Percentiles rank a stretch among this genome's conserved stretches.
phyloP scores from a whole-genome alignment of 225 moss, liverwort and hornwort genomes.

The Bryoerythrophyllum caledonicum region DNA sequence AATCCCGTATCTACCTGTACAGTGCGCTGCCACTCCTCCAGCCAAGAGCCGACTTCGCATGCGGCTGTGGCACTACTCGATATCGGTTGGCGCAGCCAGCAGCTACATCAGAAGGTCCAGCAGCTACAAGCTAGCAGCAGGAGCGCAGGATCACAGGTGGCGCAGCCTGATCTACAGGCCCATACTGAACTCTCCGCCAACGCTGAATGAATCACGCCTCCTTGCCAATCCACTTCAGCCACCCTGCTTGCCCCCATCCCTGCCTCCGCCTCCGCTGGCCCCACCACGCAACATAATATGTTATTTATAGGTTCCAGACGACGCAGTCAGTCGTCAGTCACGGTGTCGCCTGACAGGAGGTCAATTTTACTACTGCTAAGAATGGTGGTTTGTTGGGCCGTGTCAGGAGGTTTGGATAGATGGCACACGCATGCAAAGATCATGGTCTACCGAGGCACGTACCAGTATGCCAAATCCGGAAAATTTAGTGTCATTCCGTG shows the following conservation, averaged over 20 bases:
- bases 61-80: background rate
- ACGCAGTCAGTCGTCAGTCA: no score
- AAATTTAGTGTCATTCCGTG: background rate
- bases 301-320: no score
- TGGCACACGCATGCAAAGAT: background rate
- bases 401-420: background rate
- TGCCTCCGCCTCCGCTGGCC: conserved; percentile 1
- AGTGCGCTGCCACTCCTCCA: background rate
- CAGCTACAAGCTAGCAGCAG: background rate
- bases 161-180: conserved; percentile 6
- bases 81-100: background rate
- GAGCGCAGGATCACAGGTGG: background rate
- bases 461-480: background rate
- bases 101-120: no score
- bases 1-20: conserved; percentile 10
- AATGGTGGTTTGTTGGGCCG: background rate
- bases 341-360: no score
- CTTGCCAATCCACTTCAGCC: conserved; percentile 4
- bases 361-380: background rate
- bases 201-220: background rate
- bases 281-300: background rate
- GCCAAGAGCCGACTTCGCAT: conserved; percentile 1
- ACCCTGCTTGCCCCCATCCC: background rate
- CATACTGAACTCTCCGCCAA: conserved; percentile 27
- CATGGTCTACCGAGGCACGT: no score